Evolutionary conservation across 179 eudicot genomes (phyloP).

Genomic region (Carnegiea gigantea): DNA sequence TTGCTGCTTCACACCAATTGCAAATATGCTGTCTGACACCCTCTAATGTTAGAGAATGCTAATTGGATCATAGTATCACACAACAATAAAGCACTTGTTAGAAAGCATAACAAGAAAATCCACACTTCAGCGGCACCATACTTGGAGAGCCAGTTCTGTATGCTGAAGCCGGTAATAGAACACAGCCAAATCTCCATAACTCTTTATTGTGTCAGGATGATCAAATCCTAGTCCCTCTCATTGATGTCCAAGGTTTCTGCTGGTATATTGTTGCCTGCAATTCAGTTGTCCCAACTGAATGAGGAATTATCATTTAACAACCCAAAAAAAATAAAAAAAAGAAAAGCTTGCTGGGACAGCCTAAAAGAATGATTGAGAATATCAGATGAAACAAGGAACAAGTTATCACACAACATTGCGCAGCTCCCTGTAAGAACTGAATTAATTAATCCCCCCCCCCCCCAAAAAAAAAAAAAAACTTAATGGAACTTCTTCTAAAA

Average conservation of each 20-base stretch:
- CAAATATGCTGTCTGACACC: background rate
- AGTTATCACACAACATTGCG: background rate
- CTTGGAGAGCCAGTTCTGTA: slow-evolving; percentile 97
- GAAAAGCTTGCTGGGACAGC: background rate
- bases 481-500: background rate
- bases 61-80: background rate
- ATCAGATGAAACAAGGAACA: background rate
- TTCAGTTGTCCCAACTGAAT: slow-evolving; percentile 16
- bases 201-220: slow-evolving; percentile 99
- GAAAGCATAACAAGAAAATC: slow-evolving; percentile 8
- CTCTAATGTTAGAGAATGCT: background rate
- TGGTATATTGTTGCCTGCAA: slow-evolving; percentile 97
- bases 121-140: slow-evolving; percentile 39
- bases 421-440: background rate
- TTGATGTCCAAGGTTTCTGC: slow-evolving; percentile 98
- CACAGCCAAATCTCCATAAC: slow-evolving; percentile 99
- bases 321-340: background rate
- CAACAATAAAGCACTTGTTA: background rate
- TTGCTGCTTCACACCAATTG: background rate
- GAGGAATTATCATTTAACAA: background rate
- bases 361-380: slow-evolving; percentile 6
- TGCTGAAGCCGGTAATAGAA: slow-evolving; percentile 99
- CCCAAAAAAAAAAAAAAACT: too few species aligned
- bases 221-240: slow-evolving; percentile 96
- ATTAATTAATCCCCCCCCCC: background rate